These are phyloP conservation scores for Emmonsiellopsis sp. DNA, from an alignment of 2,329 filamentous ascomycete genomes.

Conservation along the genomic window DNA sequence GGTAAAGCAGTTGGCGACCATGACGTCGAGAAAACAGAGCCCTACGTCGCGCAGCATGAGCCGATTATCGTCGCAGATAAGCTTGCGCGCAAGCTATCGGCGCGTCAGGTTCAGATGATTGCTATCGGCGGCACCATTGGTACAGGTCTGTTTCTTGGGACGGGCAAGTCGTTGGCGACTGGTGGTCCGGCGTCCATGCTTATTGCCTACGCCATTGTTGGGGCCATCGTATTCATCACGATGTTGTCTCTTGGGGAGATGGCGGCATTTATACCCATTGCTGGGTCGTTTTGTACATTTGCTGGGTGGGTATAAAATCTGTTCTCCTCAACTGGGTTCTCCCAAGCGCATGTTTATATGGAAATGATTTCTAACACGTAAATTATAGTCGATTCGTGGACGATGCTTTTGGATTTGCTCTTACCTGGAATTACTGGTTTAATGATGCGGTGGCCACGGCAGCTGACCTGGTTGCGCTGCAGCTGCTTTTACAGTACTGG, in stretches of 20 bases:
- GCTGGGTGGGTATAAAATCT: conserved; percentile 35
- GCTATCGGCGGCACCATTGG: conserved; percentile 41
- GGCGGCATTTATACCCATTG: conserved; percentile 49
- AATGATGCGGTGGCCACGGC: conserved; percentile 56
- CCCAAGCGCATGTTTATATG: not conserved
- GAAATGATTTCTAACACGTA: not conserved
- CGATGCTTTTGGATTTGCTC: conserved; percentile 35
- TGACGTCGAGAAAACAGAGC: conserved; percentile 10
- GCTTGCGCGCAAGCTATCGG: conserved; percentile 47
- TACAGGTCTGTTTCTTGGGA: conserved; percentile 55
- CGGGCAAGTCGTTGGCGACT: conserved; percentile 50
- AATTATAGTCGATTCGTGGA: conserved; percentile 32
- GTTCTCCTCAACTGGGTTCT: not conserved
- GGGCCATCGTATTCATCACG: conserved; percentile 49
- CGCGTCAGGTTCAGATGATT: conserved; percentile 61
- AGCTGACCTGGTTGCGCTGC: conserved; percentile 51
- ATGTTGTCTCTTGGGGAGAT: conserved; percentile 54
- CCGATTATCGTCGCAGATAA: conserved; percentile 32
- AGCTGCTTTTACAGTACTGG: conserved; percentile 55
- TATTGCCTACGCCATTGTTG: conserved; percentile 49
- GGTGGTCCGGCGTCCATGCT: conserved; percentile 53
- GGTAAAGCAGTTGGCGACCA: not conserved
- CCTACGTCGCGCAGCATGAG: not conserved
- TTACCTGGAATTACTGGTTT: conserved; percentile 49
- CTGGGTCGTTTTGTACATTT: conserved; percentile 48